Base-by-base conservation (phyloP, 108 stramenopile species). In the Stephanodiscus triporus region DNA sequence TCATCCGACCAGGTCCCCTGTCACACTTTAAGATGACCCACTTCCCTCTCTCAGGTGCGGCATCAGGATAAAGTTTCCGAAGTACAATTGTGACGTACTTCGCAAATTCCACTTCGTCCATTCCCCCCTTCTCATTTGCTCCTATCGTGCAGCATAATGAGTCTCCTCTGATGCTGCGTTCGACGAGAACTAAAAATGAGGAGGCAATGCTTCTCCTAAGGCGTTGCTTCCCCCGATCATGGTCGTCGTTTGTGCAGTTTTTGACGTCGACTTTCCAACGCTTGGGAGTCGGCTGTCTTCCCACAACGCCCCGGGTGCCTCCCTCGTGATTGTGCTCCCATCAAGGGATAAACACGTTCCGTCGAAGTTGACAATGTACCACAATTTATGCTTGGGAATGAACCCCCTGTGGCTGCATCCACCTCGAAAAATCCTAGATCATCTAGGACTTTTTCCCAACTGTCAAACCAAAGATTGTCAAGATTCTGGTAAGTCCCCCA, bases 1-100 rank as follows among this genome's bases (percentile, higher is more conserved):
- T 38, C 29, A 62, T 22, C 20, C 61, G 13, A 17, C 71, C 71
- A 27, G 71, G 71, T 24, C 71, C 71, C 9, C 71, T 38, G 24
- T 72, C 71, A 30, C 38, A 22, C 63, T 72, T 72, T 0, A 72
- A 19, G 23, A 72, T 49, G 9, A 72, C 71, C 43, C 71, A 29
- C 37, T 72, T 62, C 16, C 71, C 71, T n/a, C 38, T 37, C 20
- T 62, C 60, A 13, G 60, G 29, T 8, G 26, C 19, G 5, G 71
- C 38, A 63, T 72, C 59, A 23, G 71, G 71, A 37, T 43, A 72
- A n/a, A 72, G 48, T 20, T 53, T 30, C 30, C 55, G 3, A 34
- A 68, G 29, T 16, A n/a, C 53, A 1, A 30, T 56, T 32, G 17
- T 6, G 3, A 56, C 9, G n/a, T 68, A 68, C n/a, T 56, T 4